A percentile compares a stretch with the other conserved stretches of the same genome.
phyloP scores from a whole-genome alignment of 331 rosid genomes.

The Spiraea crenata region DNA sequence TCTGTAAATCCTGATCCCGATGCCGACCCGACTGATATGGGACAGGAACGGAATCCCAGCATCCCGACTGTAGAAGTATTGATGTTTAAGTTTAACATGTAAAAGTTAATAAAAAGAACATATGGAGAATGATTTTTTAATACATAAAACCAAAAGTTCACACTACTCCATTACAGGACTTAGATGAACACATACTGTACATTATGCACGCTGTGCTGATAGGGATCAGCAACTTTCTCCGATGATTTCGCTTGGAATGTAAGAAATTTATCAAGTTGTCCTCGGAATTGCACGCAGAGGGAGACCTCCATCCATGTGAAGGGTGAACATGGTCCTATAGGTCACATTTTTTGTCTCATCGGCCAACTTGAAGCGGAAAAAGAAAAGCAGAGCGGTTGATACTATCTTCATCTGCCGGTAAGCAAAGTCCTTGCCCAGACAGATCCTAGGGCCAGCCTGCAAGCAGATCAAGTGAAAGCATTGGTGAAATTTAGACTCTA shows the following conservation, averaged over 20 bases:
- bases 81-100: too few relatives aligned
- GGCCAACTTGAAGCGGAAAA: constrained; percentile 53
- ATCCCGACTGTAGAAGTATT: too few relatives aligned
- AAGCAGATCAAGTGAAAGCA: background rate
- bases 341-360: constrained; percentile 41
- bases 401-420: constrained; percentile 88
- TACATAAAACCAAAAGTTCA: too few relatives aligned
- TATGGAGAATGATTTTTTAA: too few relatives aligned
- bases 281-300: constrained; percentile 52
- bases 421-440: constrained; percentile 82
- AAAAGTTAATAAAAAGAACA: too few relatives aligned
- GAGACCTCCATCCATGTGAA: constrained; percentile 70
- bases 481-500: background rate
- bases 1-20: too few relatives aligned
- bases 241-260: background rate
- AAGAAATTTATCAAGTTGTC: background rate
- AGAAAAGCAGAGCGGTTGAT: constrained; percentile 47
- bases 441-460: constrained; percentile 77
- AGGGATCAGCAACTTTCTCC: too few relatives aligned
- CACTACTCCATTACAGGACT: too few relatives aligned
- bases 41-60: too few relatives aligned
- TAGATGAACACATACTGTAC: too few relatives aligned
- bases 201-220: too few relatives aligned
- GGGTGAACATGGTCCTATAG: constrained; percentile 71
- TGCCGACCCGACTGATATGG: too few relatives aligned